A percentile compares a stretch with the other conserved stretches of the same genome.
These are phyloP conservation scores for Fusarium sp. DNA, from an alignment of 2,329 filamentous ascomycete species.

Conservation along the genomic window DNA sequence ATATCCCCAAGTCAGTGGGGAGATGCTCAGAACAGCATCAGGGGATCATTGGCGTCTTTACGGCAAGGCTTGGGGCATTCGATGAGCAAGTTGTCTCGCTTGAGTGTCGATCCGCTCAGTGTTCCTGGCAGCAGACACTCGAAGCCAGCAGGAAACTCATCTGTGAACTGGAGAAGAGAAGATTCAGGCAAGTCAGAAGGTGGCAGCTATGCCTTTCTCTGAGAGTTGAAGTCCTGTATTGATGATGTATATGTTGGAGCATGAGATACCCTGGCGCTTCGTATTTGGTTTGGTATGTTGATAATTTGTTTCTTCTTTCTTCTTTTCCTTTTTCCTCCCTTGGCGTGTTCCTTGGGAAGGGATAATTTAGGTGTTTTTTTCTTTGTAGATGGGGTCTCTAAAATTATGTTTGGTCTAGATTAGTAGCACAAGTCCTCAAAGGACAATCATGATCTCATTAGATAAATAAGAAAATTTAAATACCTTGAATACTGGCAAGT, in stretches of 20 bases:
- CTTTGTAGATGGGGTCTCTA: neutral
- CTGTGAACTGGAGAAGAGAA: slow-evolving; percentile 32
- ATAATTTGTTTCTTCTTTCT: neutral
- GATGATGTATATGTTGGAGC: neutral
- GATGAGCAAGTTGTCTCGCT: slow-evolving; percentile 17
- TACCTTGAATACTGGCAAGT: neutral
- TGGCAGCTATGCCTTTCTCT: slow-evolving; percentile 43
- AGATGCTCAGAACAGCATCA: slow-evolving; percentile 33
- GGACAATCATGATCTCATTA: neutral
- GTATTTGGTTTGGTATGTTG: neutral
- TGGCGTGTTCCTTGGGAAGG: neutral
- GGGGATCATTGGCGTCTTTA: slow-evolving; percentile 32
- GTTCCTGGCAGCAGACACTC: slow-evolving; percentile 22
- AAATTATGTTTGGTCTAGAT: neutral
- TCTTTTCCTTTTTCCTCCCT: neutral
- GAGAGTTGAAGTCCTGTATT: neutral
- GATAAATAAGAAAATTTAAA: neutral
- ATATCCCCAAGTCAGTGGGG: slow-evolving; percentile 44
- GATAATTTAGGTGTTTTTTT: neutral
- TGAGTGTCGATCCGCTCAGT: slow-evolving; percentile 24
- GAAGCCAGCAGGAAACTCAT: slow-evolving; percentile 14
- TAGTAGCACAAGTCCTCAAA: neutral
- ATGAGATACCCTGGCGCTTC: slow-evolving; percentile 25
- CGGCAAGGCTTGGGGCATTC: slow-evolving; percentile 22
- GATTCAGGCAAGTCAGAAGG: slow-evolving; percentile 35